Conservation (phyloP, 495 filamentous ascomycete species). For the Neurospora sp. region DNA sequence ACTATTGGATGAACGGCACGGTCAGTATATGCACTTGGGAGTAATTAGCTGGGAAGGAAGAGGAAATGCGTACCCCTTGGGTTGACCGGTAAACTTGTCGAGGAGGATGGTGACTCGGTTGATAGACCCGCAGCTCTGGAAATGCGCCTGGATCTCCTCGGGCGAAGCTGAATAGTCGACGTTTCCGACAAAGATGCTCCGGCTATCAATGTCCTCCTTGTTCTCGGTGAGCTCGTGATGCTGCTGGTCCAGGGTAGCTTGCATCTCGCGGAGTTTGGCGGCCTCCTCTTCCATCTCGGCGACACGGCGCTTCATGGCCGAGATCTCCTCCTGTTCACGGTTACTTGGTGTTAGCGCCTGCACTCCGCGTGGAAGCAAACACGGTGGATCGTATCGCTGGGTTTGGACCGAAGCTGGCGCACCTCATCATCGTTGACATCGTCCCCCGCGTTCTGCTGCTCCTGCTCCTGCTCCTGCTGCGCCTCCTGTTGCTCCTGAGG, state of each 20-base stretch:
- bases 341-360: conserved; percentile 7
- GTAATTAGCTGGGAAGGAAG: background rate
- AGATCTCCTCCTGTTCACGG: conserved; percentile 63
- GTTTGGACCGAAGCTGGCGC: conserved; percentile 3
- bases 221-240: conserved; percentile 75
- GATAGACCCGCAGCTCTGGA: conserved; percentile 95
- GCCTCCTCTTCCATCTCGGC: conserved; percentile 99
- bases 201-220: conserved; percentile 90
- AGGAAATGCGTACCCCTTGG: conserved; percentile 66
- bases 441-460: conserved; percentile 25
- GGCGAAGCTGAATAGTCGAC: conserved; percentile 97
- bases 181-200: conserved; percentile 97
- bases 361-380: background rate
- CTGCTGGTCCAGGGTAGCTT: conserved; percentile 77
- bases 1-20: conserved; percentile 34
- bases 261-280: conserved; percentile 94
- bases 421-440: conserved; percentile 40
- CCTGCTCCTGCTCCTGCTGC: conserved; percentile 6
- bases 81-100: conserved; percentile 96
- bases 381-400: background rate
- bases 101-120: conserved; percentile 96
- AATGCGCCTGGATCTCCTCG: conserved; percentile 98
- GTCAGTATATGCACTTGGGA: background rate
- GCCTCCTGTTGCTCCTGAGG: background rate
- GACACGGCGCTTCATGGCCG: conserved; percentile 94